Conservation (phyloP, 805 yeast genomes). For the Starmerella potacharoeniae region DNA sequence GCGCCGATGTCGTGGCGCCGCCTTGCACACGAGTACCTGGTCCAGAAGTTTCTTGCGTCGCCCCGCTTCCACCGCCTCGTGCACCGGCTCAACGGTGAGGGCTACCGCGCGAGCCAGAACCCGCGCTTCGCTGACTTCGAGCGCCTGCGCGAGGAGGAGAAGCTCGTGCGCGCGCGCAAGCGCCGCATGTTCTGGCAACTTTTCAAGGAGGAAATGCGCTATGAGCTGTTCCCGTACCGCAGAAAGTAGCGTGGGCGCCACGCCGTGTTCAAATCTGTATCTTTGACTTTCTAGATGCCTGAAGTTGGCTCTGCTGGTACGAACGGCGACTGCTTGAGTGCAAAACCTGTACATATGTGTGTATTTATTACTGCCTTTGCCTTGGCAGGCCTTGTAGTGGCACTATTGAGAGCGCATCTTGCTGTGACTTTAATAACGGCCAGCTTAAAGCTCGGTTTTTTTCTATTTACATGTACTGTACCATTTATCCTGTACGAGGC, state of each 20-base stretch:
- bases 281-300: too few species aligned
- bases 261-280: too few species aligned
- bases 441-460: too few species aligned
- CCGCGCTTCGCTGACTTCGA: slow-evolving; percentile 1
- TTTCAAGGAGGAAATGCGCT: slow-evolving; percentile 21
- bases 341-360: too few species aligned
- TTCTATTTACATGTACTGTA: too few species aligned
- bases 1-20: slow-evolving; percentile 19
- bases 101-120: neutral
- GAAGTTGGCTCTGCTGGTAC: too few species aligned
- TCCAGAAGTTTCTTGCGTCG: slow-evolving; percentile 20
- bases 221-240: slow-evolving; percentile 18
- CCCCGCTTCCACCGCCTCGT: slow-evolving; percentile 24
- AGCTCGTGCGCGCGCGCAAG: slow-evolving; percentile 1
- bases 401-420: too few species aligned
- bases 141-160: slow-evolving; percentile 1
- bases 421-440: too few species aligned
- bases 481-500: too few species aligned
- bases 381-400: too few species aligned
- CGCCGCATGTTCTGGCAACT: slow-evolving; percentile 19
- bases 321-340: too few species aligned
- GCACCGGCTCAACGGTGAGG: slow-evolving; percentile 19
- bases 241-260: neutral
- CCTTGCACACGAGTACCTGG: slow-evolving; percentile 21
- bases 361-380: too few species aligned